Evolutionary conservation across 768 basidiomycete genomes (phyloP).

Genomic region (Boletus tylopilopsis): DNA sequence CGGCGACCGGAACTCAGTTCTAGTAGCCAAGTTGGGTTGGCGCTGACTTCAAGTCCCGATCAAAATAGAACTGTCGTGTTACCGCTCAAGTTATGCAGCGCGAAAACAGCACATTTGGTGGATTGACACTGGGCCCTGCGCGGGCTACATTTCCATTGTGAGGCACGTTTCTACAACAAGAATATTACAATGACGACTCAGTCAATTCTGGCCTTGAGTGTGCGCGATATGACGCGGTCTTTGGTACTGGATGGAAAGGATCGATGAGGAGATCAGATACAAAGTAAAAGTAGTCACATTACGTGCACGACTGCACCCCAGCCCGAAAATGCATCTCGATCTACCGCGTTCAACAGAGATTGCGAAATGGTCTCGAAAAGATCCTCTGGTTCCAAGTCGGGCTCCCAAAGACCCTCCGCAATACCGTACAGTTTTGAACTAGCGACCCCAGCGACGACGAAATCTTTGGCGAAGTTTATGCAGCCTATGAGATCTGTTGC

Average conservation of each 20-base stretch:
- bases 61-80: too few relatives aligned
- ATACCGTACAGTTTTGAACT: conserved; percentile 92
- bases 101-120: too few relatives aligned
- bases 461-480: conserved; percentile 92
- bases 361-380: conserved; percentile 98
- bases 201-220: conserved; percentile 90
- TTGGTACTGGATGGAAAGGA: conserved; percentile 48
- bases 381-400: conserved; percentile 92
- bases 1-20: background rate
- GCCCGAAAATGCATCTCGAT: conserved; percentile 94
- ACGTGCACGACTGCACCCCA: conserved; percentile 96
- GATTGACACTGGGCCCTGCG: too few relatives aligned
- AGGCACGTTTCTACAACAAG: conserved; percentile 19
- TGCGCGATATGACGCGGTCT: conserved; percentile 76
- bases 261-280: conserved; percentile 5
- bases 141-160: background rate
- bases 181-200: conserved; percentile 33
- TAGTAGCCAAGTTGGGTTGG: too few relatives aligned
- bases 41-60: too few relatives aligned
- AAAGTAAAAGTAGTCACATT: conserved; percentile 59
- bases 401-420: conserved; percentile 98
- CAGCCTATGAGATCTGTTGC: conserved; percentile 93
- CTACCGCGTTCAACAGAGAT: conserved; percentile 90
- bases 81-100: too few relatives aligned
- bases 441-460: conserved; percentile 93